Base-by-base conservation (phyloP, 345 rosid genomes). In the Triadica sebifera region DNA sequence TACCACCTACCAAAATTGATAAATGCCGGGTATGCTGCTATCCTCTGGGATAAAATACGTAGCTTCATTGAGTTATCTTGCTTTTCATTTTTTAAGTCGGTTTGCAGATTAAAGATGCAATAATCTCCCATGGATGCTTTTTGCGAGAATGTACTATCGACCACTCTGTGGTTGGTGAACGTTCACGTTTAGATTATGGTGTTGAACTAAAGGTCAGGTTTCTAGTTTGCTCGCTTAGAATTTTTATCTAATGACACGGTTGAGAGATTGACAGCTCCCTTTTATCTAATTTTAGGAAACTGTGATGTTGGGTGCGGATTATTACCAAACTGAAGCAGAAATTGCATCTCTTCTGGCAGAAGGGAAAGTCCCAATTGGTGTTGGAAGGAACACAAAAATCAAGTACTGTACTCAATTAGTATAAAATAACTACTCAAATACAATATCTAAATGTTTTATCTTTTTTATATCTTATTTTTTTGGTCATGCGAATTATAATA, bases 71-170 rank as follows among this genome's bases (percentile, higher is more conserved):
- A 19, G 8, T 66, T 56, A 13, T 47, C 57, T 52, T 57, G 59
- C 72, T 74, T 78, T 73, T 83, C 34, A 53, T 76, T 58, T 65
- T 69, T 19, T 43, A 4, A 8, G 70, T 20, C 20, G 24, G n/a
- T 67, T 56, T 75, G 73, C 86, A 94, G 98, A 87, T 94, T 62
- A 81, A 86, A 29, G 84, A 92, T 74, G 93, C 97, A 38, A 85
- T 94, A 74, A 91, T 92, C 77, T 92, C 98, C 12, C 98, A 94
- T 12, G 98, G 98, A 76, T 94, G 98, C 81, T 94, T 94, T 91
- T 81, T 94, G 82, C 75, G 95, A 78, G 97, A 92, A 75, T 92
- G 98, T 73, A 71, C 39, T 3, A 72, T 94, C 37, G 86, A 87
- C 73, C 93, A 85, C 81, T 94, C 98, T 56, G 90, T 94, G 19